Base-by-base conservation (phyloP, 2,329 filamentous ascomycete genomes). In the Rugonectria rugulosa region DNA sequence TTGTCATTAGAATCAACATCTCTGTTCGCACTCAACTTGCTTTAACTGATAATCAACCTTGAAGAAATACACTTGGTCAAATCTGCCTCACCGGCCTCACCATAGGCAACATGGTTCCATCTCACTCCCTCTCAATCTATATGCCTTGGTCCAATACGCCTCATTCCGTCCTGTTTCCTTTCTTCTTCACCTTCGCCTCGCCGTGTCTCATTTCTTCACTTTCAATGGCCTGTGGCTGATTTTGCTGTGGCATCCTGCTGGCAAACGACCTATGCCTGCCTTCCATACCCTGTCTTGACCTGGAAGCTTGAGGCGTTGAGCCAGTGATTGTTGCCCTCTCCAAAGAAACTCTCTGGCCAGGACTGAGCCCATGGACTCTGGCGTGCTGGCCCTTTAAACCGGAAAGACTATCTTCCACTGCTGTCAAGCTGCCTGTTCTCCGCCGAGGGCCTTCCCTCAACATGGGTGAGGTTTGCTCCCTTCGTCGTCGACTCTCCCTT, bases 401-500 rank as follows among this genome's bases (percentile, higher is more conserved):
- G 17, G 27, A 17, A 26, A 19, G 11, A 19, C 14, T 17, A 2
- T 26, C 14, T 27, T 26, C 23, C 37, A 24, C 24, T 14, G 20
- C 21, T 36, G 23, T 36, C 7, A 52, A 31, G 24, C 56, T 52
- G 23, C 46, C 41, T 41, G n/a, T 42, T 63, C n/a, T 46, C 38
- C 8, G 8, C 10, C 29, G 10, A 41, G 61, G 49, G 4, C 26
- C 52, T 24, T 34, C 32, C 8, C 34, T 41, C 12, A 53, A n/a
- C 12, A 34, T 47, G 6, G 15, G 32, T 10, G 21, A 27, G 12
- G 41, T 12, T 19, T 45, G 51, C 6, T 31, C 24, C 21, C 6
- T 32, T 5, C 38, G 26, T 12, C 14, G 14, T 19, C 32, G 23
- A 15, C 41, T 44, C 12, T 27, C 15, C 15, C 29, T 31, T 17